These are phyloP conservation scores for Poa pratensis DNA, from an alignment of 176 grass and related monocot species.

Conservation along the genomic window DNA sequence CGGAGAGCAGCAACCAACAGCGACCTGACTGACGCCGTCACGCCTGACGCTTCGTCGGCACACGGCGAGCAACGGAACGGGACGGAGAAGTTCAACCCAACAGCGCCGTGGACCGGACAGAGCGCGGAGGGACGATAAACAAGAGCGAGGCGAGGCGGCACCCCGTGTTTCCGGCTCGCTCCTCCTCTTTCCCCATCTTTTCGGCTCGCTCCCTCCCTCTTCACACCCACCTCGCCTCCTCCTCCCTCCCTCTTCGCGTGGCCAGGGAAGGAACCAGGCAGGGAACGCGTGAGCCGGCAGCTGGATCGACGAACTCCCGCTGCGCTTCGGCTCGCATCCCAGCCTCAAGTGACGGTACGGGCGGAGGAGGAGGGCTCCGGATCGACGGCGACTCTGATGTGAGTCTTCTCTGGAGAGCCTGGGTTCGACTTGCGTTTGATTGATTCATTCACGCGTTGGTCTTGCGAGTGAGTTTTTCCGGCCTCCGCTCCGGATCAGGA, in stretches of 20 bases:
- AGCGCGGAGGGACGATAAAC: constrained; percentile 42
- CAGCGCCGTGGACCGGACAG: constrained; percentile 15
- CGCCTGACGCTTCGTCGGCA: background rate
- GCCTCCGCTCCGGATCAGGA: background rate
- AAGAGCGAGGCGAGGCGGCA: background rate
- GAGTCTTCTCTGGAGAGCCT: background rate
- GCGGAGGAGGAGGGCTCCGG: background rate
- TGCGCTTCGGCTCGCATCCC: background rate
- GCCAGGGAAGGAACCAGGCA: background rate
- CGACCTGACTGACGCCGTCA: constrained; percentile 2
- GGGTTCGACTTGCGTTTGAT: too few relatives aligned
- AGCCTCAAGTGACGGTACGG: background rate
- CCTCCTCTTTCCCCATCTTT: background rate
- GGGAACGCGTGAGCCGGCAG: background rate
- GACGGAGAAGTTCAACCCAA: constrained; percentile 37
- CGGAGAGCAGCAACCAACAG: background rate
- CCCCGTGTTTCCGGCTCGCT: background rate
- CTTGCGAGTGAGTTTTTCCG: background rate
- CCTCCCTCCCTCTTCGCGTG: constrained; percentile 11
- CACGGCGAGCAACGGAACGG: background rate
- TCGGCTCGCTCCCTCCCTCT: background rate
- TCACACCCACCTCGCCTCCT: constrained; percentile 19
- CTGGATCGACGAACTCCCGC: background rate
- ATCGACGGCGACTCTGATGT: constrained; percentile 30
- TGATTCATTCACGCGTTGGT: background rate